These are phyloP conservation scores for Eutrema japonicum DNA, from an alignment of 345 rosid genomes.

Conservation along the genomic window DNA sequence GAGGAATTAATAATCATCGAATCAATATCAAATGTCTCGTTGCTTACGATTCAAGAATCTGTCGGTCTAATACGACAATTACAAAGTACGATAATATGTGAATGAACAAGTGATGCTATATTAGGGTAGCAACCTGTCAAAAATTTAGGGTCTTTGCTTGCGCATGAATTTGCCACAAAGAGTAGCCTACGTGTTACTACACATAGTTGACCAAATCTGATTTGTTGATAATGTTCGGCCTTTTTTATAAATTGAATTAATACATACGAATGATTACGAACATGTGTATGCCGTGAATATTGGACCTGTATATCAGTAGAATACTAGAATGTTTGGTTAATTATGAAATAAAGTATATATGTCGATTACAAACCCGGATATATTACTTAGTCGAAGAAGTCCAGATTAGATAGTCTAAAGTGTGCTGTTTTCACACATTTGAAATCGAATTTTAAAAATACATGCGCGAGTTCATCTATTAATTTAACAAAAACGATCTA, in stretches of 20 bases:
- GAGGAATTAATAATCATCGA: conserved; percentile 23
- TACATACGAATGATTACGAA: neutral
- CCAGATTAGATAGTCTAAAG: neutral
- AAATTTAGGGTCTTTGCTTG: conserved; percentile 36
- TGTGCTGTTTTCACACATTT: neutral
- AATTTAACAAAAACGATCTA: too few relatives aligned
- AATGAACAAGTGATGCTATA: conserved; percentile 32
- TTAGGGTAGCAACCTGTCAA: conserved; percentile 43
- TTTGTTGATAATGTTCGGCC: conserved; percentile 4
- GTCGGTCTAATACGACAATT: conserved; percentile 30
- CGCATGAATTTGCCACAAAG: conserved; percentile 39
- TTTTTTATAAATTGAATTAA: neutral
- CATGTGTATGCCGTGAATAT: conserved; percentile 15
- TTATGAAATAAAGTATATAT: neutral
- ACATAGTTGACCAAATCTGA: conserved; percentile 35
- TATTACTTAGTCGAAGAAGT: neutral
- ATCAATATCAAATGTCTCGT: conserved; percentile 20
- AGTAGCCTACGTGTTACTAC: conserved; percentile 38
- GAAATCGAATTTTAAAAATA: neutral
- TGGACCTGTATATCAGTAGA: neutral
- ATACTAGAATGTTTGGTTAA: neutral
- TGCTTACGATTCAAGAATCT: conserved; percentile 19
- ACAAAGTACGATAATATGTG: conserved; percentile 30
- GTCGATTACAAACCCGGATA: neutral
- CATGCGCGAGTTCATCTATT: neutral